Conservation (phyloP, 2,329 filamentous ascomycete genomes). For the Ophiocordyceps camponoti-rufipedis region DNA sequence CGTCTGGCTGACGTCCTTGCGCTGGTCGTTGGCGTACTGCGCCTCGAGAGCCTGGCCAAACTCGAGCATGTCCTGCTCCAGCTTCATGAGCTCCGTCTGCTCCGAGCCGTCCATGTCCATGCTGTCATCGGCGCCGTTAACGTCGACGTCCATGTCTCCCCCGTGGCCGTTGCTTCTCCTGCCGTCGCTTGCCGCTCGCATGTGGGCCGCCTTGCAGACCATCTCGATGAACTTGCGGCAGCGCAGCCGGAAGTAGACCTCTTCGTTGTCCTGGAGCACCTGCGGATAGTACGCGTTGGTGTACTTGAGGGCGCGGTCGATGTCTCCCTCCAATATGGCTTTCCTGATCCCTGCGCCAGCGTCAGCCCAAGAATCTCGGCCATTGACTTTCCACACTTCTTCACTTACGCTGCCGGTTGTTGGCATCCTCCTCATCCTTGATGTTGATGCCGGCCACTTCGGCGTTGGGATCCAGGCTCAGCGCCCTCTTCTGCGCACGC, state of each 20-base stretch:
- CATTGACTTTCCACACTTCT: not conserved
- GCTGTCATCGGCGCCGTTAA: conserved; percentile 27
- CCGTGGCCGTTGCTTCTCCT: conserved; percentile 25
- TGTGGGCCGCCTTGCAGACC: conserved; percentile 57
- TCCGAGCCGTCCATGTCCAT: conserved; percentile 36
- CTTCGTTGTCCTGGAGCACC: conserved; percentile 62
- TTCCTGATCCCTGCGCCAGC: conserved; percentile 52
- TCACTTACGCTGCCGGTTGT: conserved; percentile 61
- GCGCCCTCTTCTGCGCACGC: conserved; percentile 49
- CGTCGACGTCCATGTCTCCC: conserved; percentile 37
- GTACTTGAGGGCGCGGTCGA: conserved; percentile 74
- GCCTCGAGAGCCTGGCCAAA: conserved; percentile 66
- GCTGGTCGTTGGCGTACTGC: conserved; percentile 57
- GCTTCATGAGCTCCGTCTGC: conserved; percentile 16
- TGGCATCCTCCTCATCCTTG: conserved; percentile 70
- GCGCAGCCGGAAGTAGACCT: conserved; percentile 72
- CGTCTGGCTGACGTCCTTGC: conserved; percentile 51
- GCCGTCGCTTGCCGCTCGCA: conserved; percentile 28
- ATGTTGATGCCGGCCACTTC: conserved; percentile 43
- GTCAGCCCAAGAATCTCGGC: conserved; percentile 4
- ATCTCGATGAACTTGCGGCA: conserved; percentile 94
- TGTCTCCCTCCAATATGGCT: conserved; percentile 78
- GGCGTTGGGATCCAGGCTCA: conserved; percentile 38
- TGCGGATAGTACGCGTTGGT: conserved; percentile 63
- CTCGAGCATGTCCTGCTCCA: conserved; percentile 51